phyloP scores from a whole-genome alignment of 2,329 filamentous ascomycete genomes.

The Fusarium chuoi region DNA sequence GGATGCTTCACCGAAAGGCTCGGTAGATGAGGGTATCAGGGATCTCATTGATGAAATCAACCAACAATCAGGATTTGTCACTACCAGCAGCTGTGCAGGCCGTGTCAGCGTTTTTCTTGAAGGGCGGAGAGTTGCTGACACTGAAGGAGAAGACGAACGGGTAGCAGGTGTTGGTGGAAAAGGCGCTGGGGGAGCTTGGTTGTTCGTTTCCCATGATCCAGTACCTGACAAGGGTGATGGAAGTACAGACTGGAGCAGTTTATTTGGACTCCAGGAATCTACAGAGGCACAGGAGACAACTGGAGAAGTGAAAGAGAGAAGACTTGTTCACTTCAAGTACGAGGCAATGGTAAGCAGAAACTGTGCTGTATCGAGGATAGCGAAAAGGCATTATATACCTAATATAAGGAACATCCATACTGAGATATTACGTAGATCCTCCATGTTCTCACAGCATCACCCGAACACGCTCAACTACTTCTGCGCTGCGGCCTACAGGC shows the following conservation, averaged over 20 bases:
- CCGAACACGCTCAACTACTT: constrained; percentile 77
- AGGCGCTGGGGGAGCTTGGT: constrained; percentile 83
- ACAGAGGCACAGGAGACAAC: constrained; percentile 41
- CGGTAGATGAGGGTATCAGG: constrained; percentile 81
- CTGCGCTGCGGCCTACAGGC: constrained; percentile 80
- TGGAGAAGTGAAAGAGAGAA: constrained; percentile 48
- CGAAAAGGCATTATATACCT: constrained; percentile 36
- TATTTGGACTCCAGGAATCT: constrained; percentile 41
- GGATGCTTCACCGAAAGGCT: constrained; percentile 90
- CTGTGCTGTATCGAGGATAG: not conserved
- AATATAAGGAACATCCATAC: constrained; percentile 27
- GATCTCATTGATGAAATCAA: constrained; percentile 85
- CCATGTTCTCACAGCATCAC: constrained; percentile 83
- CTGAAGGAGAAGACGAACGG: constrained; percentile 40
- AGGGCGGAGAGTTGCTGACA: constrained; percentile 63
- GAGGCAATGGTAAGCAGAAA: constrained; percentile 84
- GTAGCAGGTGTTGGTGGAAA: constrained; percentile 80
- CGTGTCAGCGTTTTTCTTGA: constrained; percentile 89
- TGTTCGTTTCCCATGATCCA: constrained; percentile 88
- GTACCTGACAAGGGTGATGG: constrained; percentile 53
- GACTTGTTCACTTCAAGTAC: constrained; percentile 86
- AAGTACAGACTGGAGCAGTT: constrained; percentile 46
- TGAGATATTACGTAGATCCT: constrained; percentile 72
- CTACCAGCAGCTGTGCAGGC: constrained; percentile 93
- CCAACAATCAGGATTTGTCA: constrained; percentile 77